Evolutionary conservation across 371 early-diverging fungal species (phyloP).

Genomic region (Lichtheimia ornata): DNA sequence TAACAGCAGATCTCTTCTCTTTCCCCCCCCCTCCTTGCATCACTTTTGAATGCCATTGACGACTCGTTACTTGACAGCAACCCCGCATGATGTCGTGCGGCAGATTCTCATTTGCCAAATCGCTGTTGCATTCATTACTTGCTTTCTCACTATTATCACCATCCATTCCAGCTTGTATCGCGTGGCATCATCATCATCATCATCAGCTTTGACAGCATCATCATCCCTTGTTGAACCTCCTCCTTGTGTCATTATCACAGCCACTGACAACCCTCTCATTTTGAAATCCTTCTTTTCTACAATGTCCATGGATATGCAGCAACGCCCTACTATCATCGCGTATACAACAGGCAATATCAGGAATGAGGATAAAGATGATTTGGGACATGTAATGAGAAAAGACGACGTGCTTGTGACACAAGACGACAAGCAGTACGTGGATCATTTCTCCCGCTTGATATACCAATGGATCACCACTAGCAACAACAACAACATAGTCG

Average conservation of each 20-base stretch:
- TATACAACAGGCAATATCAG: background rate
- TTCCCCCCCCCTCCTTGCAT: background rate
- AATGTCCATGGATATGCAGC: no score
- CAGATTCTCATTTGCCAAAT: slow-evolving; percentile 4
- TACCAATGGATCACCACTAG: no score
- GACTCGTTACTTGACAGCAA: background rate
- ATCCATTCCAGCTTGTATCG: slow-evolving; percentile 5
- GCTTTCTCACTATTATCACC: slow-evolving; percentile 1
- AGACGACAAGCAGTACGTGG: background rate
- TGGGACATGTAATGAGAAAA: background rate
- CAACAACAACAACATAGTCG: background rate
- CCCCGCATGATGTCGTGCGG: slow-evolving; percentile 1
- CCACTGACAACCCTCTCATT: background rate
- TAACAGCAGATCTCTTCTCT: slow-evolving; percentile 5
- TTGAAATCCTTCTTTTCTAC: no score
- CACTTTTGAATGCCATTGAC: background rate
- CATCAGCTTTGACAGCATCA: background rate
- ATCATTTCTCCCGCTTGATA: no score
- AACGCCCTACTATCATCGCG: no score
- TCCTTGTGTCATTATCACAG: background rate
- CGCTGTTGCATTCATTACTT: slow-evolving; percentile 1
- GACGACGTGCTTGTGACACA: background rate
- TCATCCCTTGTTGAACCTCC: background rate
- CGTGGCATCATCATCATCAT: background rate
- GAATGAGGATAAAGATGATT: background rate